These are phyloP conservation scores for Alternaria dauci DNA, from an alignment of 2,329 filamentous ascomycete genomes.

Conservation along the genomic window DNA sequence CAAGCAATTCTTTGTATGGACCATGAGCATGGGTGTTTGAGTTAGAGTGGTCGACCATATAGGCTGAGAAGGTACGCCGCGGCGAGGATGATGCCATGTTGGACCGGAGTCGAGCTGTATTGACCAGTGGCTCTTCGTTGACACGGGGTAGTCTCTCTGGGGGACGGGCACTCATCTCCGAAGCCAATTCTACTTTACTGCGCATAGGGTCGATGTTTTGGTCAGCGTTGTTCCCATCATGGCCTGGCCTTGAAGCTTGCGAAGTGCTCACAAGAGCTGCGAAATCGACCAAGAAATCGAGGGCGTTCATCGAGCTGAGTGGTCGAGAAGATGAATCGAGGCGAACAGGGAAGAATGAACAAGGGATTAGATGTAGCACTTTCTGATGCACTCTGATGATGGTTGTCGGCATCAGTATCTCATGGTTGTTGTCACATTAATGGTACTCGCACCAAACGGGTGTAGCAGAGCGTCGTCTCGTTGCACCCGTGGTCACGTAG, in stretches of 20 bases:
- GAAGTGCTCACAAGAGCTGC: constrained; percentile 7
- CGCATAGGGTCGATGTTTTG: not conserved
- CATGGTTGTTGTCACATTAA: not conserved
- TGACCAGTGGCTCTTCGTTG: not conserved
- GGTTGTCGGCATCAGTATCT: not conserved
- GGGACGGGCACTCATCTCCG: not conserved
- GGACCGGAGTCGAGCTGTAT: not conserved
- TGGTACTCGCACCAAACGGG: constrained; percentile 9
- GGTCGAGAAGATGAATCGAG: not conserved
- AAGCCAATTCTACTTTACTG: not conserved
- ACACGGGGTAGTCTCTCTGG: not conserved
- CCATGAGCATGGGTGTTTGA: not conserved
- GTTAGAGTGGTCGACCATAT: not conserved
- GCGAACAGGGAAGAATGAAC: not conserved
- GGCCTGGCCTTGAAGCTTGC: not conserved
- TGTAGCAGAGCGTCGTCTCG: constrained; percentile 8
- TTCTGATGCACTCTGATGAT: not conserved
- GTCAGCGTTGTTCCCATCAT: not conserved
- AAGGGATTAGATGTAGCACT: not conserved
- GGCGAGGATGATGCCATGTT: not conserved
- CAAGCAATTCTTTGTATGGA: not conserved
- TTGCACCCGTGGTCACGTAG: constrained; percentile 1
- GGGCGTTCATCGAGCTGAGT: constrained; percentile 23
- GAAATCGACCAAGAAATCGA: constrained; percentile 30
- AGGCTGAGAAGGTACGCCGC: not conserved